Base-by-base conservation (phyloP, 169 alveolate species). In the Plasmodium coatneyi region DNA sequence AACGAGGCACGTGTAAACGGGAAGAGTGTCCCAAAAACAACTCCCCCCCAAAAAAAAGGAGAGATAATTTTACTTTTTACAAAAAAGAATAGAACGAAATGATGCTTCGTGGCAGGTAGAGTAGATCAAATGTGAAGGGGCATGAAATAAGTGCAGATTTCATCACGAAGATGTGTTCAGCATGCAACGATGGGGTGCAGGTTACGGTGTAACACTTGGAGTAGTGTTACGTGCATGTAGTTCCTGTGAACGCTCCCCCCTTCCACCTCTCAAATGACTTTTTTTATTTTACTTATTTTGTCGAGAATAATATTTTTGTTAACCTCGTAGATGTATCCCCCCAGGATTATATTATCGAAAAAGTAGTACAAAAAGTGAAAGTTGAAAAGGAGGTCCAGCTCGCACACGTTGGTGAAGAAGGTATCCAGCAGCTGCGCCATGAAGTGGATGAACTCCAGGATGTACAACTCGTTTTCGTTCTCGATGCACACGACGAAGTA, bases 361-460 rank as follows among this genome's bases (percentile, higher is more conserved):
- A 98, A 97, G 93, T 97, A 97, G 92, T 97, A 97, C 7, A 98
- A 98, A 79, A 96, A 97, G 83, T 98, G 99, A 82, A 97, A 97
- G 80, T 98, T 98, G 87, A 98, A 98, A 39, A 98, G 97, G 70
- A 98, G 92, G 86, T 98, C 99, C 83, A 97, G 92, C 92, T 98
- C 99, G 89, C 99, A 98, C 5, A 98, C 99, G 90, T 97, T 97
- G 9, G 99, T 98, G 90, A 98, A 98, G 84, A 98, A 97, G 79
- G 98, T 95, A 91, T 98, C 99, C 32, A 97, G 94, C 0, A 96
- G 96, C 94, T 98, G 99, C 5, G 98, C 99, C 93, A 95, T 98
- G 81, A 96, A 98, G 83, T 98, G 99, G 78, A 98, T 97, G 49
- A 97, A 92, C 87, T 98, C 99, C 22, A 97, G 95, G 19, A 97